Conservation (phyloP, 768 basidiomycete genomes). For the Boletus barrowsii region DNA sequence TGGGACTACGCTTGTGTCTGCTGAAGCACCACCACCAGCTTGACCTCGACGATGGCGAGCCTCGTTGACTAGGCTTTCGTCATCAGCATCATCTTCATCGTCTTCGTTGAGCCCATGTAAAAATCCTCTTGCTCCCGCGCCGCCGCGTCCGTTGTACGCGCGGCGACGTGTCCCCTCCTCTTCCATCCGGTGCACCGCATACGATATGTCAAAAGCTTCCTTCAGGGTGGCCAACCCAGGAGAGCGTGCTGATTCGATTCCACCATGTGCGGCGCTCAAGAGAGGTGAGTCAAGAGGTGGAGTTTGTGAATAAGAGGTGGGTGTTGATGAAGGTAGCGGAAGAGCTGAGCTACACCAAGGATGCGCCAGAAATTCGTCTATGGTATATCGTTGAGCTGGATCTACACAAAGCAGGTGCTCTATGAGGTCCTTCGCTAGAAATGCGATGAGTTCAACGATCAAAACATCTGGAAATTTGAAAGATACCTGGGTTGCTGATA, state of each 20-base stretch:
- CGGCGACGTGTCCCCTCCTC: conserved; percentile 91
- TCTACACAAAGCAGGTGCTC: conserved; percentile 94
- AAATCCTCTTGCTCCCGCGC: conserved; percentile 75
- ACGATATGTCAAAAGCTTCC: conserved; percentile 98
- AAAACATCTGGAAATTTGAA: neutral
- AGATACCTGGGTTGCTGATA: conserved; percentile 72
- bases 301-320: conserved; percentile 43
- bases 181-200: conserved; percentile 99
- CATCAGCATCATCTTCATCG: conserved; percentile 69
- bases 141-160: conserved; percentile 76
- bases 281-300: conserved; percentile 83
- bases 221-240: conserved; percentile 92
- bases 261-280: conserved; percentile 73
- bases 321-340: conserved; percentile 65
- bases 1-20: conserved; percentile 10
- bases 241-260: conserved; percentile 73
- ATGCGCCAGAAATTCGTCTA: conserved; percentile 95
- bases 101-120: conserved; percentile 89
- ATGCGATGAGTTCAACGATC: conserved; percentile 10
- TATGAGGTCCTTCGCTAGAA: conserved; percentile 89
- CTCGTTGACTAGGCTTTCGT: conserved; percentile 48
- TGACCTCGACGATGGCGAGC: conserved; percentile 40
- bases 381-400: conserved; percentile 92
- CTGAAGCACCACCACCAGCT: conserved; percentile 10
- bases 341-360: conserved; percentile 85